phyloP scores from a whole-genome alignment of 805 yeast species.

The Ogataea trehalophila region DNA sequence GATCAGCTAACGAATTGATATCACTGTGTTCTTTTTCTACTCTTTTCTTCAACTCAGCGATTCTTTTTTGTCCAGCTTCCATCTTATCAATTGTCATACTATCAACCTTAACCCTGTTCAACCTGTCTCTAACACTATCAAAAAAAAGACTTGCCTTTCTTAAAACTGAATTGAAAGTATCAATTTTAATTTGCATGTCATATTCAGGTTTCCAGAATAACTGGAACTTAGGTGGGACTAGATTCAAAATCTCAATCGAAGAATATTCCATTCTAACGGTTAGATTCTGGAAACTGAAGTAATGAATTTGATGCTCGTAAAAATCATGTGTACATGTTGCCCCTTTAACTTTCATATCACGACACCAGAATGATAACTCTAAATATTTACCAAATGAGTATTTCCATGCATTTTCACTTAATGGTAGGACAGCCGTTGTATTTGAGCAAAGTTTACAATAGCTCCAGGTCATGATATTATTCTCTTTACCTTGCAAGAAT shows the following conservation, averaged over 20 bases:
- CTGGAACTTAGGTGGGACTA: constrained; percentile 70
- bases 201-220: constrained; percentile 68
- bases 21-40: constrained; percentile 47
- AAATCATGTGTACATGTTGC: constrained; percentile 72
- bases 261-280: constrained; percentile 78
- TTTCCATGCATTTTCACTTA: constrained; percentile 86
- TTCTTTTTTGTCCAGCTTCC: constrained; percentile 58
- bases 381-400: constrained; percentile 90
- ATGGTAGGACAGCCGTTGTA: constrained; percentile 69
- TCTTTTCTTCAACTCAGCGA: constrained; percentile 52
- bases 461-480: constrained; percentile 86
- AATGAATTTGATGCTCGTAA: constrained; percentile 75
- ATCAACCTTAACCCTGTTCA: constrained; percentile 75
- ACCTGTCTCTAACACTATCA: constrained; percentile 62
- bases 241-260: constrained; percentile 68
- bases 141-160: constrained; percentile 58
- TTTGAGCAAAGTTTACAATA: constrained; percentile 75
- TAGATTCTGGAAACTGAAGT: constrained; percentile 74
- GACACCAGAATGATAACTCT: constrained; percentile 79
- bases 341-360: constrained; percentile 53
- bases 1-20: constrained; percentile 42
- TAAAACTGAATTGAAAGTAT: constrained; percentile 49
- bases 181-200: constrained; percentile 64
- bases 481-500: constrained; percentile 53
- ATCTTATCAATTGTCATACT: constrained; percentile 66